Percentiles rank a stretch among this genome's conserved stretches.
Evolutionary conservation across 805 yeast species (phyloP).

Genomic region (Candida pseudoglaebosa): DNA sequence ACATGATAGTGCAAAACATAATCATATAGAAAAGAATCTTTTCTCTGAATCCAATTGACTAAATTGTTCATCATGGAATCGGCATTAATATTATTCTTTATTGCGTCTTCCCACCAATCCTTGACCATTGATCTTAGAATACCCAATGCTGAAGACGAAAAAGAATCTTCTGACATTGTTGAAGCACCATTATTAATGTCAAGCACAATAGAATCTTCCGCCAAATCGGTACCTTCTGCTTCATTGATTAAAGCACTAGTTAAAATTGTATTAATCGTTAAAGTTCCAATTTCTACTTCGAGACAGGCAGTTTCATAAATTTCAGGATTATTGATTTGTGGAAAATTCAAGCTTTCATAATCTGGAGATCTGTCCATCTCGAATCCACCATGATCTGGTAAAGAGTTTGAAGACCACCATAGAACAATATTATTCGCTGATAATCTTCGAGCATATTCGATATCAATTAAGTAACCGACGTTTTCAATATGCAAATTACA

Average conservation of each 20-base stretch:
- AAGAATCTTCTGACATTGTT: conserved; percentile 75
- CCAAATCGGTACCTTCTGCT: conserved; percentile 79
- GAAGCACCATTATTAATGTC: conserved; percentile 40
- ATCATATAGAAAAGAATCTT: conserved; percentile 71
- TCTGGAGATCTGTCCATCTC: conserved; percentile 59
- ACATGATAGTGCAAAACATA: conserved; percentile 80
- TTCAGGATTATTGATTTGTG: conserved; percentile 72
- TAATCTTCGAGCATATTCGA: conserved; percentile 78
- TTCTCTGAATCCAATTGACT: conserved; percentile 81
- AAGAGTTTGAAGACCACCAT: conserved; percentile 89
- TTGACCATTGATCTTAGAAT: conserved; percentile 73
- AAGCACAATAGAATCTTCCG: conserved; percentile 40
- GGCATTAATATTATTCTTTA: conserved; percentile 62
- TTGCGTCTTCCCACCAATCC: conserved; percentile 92
- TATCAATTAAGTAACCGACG: conserved; percentile 74
- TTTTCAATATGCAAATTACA: conserved; percentile 82
- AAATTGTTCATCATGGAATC: conserved; percentile 79
- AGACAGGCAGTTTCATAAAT: conserved; percentile 72
- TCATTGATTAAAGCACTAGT: conserved; percentile 82
- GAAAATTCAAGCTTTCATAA: conserved; percentile 61
- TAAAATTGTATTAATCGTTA: conserved; percentile 80
- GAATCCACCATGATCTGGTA: conserved; percentile 81
- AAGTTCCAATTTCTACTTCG: conserved; percentile 73
- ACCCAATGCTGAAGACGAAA: conserved; percentile 67
- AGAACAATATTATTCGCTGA: conserved; percentile 62